Conservation (phyloP, 441 rosid genomes). For the Omphalea diandra region DNA sequence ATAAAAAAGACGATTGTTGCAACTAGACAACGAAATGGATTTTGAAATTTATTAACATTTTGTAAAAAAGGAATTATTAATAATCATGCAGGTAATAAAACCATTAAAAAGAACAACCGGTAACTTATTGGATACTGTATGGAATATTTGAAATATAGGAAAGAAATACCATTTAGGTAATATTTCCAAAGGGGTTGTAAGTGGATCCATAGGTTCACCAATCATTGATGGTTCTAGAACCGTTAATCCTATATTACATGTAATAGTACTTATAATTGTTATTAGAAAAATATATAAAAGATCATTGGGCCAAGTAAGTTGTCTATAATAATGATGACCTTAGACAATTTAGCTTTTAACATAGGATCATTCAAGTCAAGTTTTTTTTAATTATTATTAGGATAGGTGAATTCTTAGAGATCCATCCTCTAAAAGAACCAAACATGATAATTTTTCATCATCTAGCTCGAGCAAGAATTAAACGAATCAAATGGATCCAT, state of each 20-base stretch:
- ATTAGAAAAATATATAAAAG: slow-evolving; percentile 1
- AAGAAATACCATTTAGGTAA: too few relatives aligned
- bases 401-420: slow-evolving; percentile 5
- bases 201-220: background rate
- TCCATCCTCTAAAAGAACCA: background rate
- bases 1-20: slow-evolving; percentile 1
- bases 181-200: too few relatives aligned
- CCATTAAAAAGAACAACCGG: too few relatives aligned
- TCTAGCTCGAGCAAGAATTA: slow-evolving; percentile 10
- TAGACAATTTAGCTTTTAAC: slow-evolving; percentile 9
- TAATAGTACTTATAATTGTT: background rate
- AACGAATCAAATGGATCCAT: background rate
- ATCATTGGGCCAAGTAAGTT: background rate
- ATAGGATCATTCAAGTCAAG: slow-evolving; percentile 2
- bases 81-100: too few relatives aligned
- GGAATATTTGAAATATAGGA: too few relatives aligned
- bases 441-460: slow-evolving; percentile 11
- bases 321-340: slow-evolving; percentile 2
- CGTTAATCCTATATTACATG: slow-evolving; percentile 10
- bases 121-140: too few relatives aligned
- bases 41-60: slow-evolving; percentile 20
- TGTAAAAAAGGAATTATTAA: too few relatives aligned
- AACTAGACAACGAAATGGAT: slow-evolving; percentile 12
- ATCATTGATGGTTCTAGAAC: background rate
- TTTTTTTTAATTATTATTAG: background rate